These are phyloP conservation scores for Coniella lustricola DNA, from an alignment of 2,329 filamentous ascomycete species.

Conservation along the genomic window DNA sequence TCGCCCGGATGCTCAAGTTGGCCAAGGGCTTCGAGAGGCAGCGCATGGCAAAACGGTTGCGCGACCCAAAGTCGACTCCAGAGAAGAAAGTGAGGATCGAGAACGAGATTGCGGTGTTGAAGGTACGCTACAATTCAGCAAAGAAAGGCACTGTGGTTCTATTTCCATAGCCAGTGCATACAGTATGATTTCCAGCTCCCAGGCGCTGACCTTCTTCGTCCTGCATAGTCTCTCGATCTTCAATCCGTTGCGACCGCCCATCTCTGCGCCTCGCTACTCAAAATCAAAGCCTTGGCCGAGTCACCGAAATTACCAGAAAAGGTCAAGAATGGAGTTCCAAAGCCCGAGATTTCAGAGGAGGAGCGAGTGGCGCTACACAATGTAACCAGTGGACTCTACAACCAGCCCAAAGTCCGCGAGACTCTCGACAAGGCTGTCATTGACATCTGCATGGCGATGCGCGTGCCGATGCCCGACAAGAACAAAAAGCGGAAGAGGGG, in stretches of 20 bases:
- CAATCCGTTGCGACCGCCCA: conserved; percentile 51
- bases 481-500: conserved; percentile 27
- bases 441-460: conserved; percentile 41
- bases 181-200: no score
- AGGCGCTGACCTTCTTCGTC: background rate
- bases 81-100: conserved; percentile 55
- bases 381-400: conserved; percentile 52
- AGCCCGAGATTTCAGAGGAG: conserved; percentile 45
- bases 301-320: conserved; percentile 43
- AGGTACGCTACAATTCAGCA: conserved; percentile 29
- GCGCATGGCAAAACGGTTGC: conserved; percentile 57
- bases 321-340: conserved; percentile 39
- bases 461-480: conserved; percentile 41
- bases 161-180: no score
- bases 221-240: conserved; percentile 45
- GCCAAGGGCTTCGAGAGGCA: conserved; percentile 74
- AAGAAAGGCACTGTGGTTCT: no score
- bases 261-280: conserved; percentile 47
- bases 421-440: conserved; percentile 41
- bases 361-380: conserved; percentile 47
- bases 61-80: conserved; percentile 35
- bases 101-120: conserved; percentile 50
- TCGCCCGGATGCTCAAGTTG: conserved; percentile 61
- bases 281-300: conserved; percentile 45
- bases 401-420: conserved; percentile 42